These are phyloP conservation scores for Gymnopilus junonius DNA, from an alignment of 768 basidiomycete genomes.

Conservation along the genomic window DNA sequence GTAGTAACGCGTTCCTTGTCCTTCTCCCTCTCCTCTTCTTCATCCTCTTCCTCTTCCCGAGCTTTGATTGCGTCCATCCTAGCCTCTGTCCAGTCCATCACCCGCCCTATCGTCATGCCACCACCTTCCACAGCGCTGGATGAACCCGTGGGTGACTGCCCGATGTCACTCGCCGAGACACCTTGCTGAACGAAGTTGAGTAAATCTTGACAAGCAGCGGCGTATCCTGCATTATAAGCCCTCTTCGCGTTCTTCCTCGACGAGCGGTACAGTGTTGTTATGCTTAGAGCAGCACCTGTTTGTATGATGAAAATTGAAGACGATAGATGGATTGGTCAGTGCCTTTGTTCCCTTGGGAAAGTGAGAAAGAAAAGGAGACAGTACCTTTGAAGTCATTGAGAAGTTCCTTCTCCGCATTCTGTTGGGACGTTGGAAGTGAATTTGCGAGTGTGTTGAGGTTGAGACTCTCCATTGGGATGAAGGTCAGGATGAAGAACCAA, in stretches of 20 bases:
- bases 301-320: background rate
- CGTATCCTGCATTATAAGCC: slow-evolving; percentile 82
- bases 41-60: slow-evolving; percentile 81
- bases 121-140: slow-evolving; percentile 51
- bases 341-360: slow-evolving; percentile 4
- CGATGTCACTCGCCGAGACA: slow-evolving; percentile 64
- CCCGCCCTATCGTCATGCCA: slow-evolving; percentile 76
- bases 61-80: slow-evolving; percentile 76
- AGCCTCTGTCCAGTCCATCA: slow-evolving; percentile 88
- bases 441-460: slow-evolving; percentile 79
- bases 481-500: slow-evolving; percentile 3
- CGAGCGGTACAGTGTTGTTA: slow-evolving; percentile 84
- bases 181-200: slow-evolving; percentile 84
- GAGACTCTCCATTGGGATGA: slow-evolving; percentile 66
- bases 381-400: slow-evolving; percentile 82
- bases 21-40: slow-evolving; percentile 74
- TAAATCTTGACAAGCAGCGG: slow-evolving; percentile 78
- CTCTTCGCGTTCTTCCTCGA: slow-evolving; percentile 77
- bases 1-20: slow-evolving; percentile 47
- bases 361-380: slow-evolving; percentile 23
- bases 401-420: slow-evolving; percentile 82
- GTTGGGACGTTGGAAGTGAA: slow-evolving; percentile 72
- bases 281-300: slow-evolving; percentile 80
- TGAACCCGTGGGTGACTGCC: slow-evolving; percentile 40
- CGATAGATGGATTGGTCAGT: background rate